Conservation (phyloP, 331 rosid species). For the Prunus yedoensis region DNA sequence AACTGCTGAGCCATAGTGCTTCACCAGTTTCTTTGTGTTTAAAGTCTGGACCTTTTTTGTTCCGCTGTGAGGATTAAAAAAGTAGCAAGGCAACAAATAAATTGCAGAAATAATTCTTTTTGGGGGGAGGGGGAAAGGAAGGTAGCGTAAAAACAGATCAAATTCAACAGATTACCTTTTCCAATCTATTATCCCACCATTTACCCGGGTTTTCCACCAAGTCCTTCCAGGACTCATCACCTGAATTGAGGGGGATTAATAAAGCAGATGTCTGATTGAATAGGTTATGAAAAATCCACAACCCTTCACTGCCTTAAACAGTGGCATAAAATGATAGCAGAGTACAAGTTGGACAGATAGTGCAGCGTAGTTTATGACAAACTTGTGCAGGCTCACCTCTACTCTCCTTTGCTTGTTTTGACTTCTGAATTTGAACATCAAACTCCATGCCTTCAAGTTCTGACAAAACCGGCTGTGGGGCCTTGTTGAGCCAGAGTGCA, state of each 20-base stretch:
- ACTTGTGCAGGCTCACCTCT: slow-evolving; percentile 36
- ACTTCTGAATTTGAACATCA: slow-evolving; percentile 27
- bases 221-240: slow-evolving; percentile 56
- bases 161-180: slow-evolving; percentile 44
- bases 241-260: slow-evolving; percentile 30
- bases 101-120: neutral
- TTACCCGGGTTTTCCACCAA: slow-evolving; percentile 53
- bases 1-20: slow-evolving; percentile 49
- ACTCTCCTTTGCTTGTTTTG: slow-evolving; percentile 31
- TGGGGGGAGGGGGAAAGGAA: neutral
- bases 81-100: slow-evolving; percentile 2
- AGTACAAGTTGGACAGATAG: neutral
- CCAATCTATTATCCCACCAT: slow-evolving; percentile 74
- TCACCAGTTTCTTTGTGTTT: slow-evolving; percentile 67
- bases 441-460: slow-evolving; percentile 48
- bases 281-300: neutral
- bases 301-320: neutral
- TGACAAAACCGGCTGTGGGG: slow-evolving; percentile 46
- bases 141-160: neutral
- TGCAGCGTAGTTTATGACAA: neutral
- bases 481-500: slow-evolving; percentile 51
- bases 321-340: neutral
- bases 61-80: slow-evolving; percentile 32
- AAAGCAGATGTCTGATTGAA: neutral
- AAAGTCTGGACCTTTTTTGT: slow-evolving; percentile 53